Base-by-base conservation (phyloP, 2,329 filamentous ascomycete genomes). In the Parasarocladium wereldwijsianum region DNA sequence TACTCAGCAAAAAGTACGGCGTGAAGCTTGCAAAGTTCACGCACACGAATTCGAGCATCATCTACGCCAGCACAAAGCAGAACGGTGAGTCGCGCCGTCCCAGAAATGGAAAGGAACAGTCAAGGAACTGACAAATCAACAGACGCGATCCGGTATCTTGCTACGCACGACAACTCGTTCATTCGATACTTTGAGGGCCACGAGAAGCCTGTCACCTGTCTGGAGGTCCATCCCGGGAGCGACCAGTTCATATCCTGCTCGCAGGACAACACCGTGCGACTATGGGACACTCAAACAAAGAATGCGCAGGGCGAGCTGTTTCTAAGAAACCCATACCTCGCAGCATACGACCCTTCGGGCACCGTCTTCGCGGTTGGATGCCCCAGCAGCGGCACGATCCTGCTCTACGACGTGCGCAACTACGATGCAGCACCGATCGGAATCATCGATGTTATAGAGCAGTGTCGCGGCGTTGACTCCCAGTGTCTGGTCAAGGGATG, bases 121-220 rank as follows among this genome's bases (percentile, higher is more conserved):
- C 26, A 40, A 24, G 24, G 14, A 11, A 13, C n/a, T 26, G 17
- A 24, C 6, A 13, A 19, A 12, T 14, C 6, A 16, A 8, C 34
- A 77, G 79, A 87, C 60, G 85, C 73, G 44, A 92, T 80, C 40
- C 77, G 75, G 49, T 94, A 80, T 57, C 78, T 85, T 37, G 92
- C 72, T 33, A 93, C 78, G 9, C 90, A 98, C 54, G 90, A 96
- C 53, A 94, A 96, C 57, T 81, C 78, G 35, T 98, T 93, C 52
- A 81, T 96, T 37, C 80, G 90, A 38, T 98, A 98, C 56, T 98
- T 96, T 50, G 77, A 82, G 36, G 90, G 87, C 29, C 90, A 98
- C 52, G 79, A 81, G 24, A 77, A 70, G 35, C 66, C 76, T 32
- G 90, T 98, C 20, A 96, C 87, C 12, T 79, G 69, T 36, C 66